Conservation (phyloP, 257 asterid species). For the Rhazya stricta region DNA sequence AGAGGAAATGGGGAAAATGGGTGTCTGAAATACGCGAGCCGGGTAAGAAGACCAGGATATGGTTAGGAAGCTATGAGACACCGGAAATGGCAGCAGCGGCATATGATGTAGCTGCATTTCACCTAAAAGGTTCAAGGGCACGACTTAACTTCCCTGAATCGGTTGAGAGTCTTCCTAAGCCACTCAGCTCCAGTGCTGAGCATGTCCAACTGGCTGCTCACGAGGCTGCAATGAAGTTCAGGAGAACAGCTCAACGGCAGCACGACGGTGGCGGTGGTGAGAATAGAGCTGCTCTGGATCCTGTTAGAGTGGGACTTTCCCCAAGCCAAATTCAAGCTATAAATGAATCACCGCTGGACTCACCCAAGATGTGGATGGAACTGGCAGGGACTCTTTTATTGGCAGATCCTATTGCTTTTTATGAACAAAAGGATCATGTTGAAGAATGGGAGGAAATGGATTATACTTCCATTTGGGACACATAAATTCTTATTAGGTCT, state of each 20-base stretch:
- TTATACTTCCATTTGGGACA: constrained; percentile 43
- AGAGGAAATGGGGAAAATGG: constrained; percentile 61
- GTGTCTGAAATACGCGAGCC: constrained; percentile 62
- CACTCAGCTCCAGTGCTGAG: constrained; percentile 31
- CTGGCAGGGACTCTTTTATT: not conserved
- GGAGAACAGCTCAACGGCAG: not conserved
- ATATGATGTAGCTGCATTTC: constrained; percentile 55
- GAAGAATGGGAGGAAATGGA: constrained; percentile 30
- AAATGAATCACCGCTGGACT: constrained; percentile 58
- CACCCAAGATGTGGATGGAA: constrained; percentile 57
- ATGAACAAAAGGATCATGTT: constrained; percentile 17
- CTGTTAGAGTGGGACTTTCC: constrained; percentile 43
- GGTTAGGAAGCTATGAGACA: constrained; percentile 56
- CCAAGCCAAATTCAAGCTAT: constrained; percentile 55
- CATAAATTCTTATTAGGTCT: not conserved
- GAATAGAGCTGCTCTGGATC: constrained; percentile 7
- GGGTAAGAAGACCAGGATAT: constrained; percentile 43
- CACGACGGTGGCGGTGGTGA: constrained; percentile 1
- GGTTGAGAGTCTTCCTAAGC: constrained; percentile 35
- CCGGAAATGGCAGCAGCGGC: constrained; percentile 69
- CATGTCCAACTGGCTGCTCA: constrained; percentile 48
- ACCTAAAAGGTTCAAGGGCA: constrained; percentile 42
- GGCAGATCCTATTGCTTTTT: not conserved
- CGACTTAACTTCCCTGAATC: constrained; percentile 45
- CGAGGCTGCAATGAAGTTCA: constrained; percentile 41